phyloP scores from a whole-genome alignment of 305 asterid genomes.

The Caryopteris hybrid region DNA sequence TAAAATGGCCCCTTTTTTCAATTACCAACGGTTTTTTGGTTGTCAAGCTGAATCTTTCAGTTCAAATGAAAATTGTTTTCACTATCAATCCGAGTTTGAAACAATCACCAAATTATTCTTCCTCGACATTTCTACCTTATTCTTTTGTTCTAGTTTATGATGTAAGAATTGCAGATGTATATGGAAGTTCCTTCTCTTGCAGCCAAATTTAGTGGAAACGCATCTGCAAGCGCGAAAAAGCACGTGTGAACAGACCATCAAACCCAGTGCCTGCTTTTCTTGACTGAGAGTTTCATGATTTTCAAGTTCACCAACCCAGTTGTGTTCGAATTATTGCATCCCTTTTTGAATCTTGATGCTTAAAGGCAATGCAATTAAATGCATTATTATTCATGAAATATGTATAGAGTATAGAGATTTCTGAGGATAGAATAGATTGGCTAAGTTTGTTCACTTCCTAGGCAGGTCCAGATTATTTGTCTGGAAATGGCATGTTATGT shows the following conservation, averaged over 20 bases:
- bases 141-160: background rate
- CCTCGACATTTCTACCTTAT: background rate
- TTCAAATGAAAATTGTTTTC: too few species aligned
- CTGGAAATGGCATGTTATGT: constrained; percentile 6
- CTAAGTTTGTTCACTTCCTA: too few species aligned
- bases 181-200: too few species aligned
- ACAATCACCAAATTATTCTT: constrained; percentile 3
- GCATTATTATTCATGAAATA: too few species aligned
- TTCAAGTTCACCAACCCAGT: constrained; percentile 17
- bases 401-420: too few species aligned
- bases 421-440: too few species aligned
- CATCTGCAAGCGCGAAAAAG: background rate
- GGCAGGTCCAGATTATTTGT: too few species aligned
- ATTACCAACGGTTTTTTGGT: background rate
- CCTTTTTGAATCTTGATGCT: too few species aligned
- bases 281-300: constrained; percentile 11
- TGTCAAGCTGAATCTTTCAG: too few species aligned
- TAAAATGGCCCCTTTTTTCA: background rate
- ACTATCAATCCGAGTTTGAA: too few species aligned
- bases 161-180: background rate
- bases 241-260: background rate
- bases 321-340: too few species aligned
- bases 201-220: constrained; percentile 11
- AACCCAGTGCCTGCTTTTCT: constrained; percentile 9
- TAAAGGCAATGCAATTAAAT: too few species aligned